Evolutionary conservation across 305 asterid species (phyloP).

Genomic region (Ilex paraguariensis): DNA sequence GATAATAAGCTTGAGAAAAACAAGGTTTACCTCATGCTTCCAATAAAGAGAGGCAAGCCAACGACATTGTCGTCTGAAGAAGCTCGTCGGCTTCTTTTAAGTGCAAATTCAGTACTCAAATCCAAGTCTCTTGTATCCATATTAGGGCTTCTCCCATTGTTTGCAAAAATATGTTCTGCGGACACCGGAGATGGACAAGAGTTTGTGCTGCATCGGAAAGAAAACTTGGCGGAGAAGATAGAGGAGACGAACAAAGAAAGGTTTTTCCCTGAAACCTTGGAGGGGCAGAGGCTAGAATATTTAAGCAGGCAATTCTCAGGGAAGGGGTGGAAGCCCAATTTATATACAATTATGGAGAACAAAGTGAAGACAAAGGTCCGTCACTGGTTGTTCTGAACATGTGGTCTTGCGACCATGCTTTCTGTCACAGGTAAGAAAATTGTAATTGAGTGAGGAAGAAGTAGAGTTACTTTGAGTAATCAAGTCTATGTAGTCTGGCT

Average conservation of each 20-base stretch:
- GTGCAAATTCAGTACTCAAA: slow-evolving; percentile 28
- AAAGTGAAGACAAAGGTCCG: slow-evolving; percentile 33
- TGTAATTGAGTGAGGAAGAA: too few species aligned
- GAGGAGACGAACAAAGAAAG: slow-evolving; percentile 22
- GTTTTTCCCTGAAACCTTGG: slow-evolving; percentile 41
- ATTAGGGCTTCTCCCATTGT: slow-evolving; percentile 48
- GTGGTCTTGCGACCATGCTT: too few species aligned
- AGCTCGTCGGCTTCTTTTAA: slow-evolving; percentile 35
- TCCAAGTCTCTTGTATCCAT: slow-evolving; percentile 38
- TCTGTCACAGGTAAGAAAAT: too few species aligned
- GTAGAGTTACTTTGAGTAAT: too few species aligned
- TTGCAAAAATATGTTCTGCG: slow-evolving; percentile 41
- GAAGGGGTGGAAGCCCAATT: slow-evolving; percentile 86
- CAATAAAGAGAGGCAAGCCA: slow-evolving; percentile 51
- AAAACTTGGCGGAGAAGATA: not conserved
- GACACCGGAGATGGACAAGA: not conserved
- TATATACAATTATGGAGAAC: slow-evolving; percentile 73
- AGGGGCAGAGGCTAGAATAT: slow-evolving; percentile 55
- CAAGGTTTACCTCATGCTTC: slow-evolving; percentile 66
- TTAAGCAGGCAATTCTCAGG: slow-evolving; percentile 71
- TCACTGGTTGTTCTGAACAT: slow-evolving; percentile 33
- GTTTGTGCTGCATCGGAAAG: slow-evolving; percentile 15
- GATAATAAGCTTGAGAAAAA: slow-evolving; percentile 56
- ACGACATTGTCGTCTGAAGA: slow-evolving; percentile 43
- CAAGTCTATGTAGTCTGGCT: too few species aligned